Conservation (phyloP, 345 rosid genomes). For the Odontarrhena argentea region DNA sequence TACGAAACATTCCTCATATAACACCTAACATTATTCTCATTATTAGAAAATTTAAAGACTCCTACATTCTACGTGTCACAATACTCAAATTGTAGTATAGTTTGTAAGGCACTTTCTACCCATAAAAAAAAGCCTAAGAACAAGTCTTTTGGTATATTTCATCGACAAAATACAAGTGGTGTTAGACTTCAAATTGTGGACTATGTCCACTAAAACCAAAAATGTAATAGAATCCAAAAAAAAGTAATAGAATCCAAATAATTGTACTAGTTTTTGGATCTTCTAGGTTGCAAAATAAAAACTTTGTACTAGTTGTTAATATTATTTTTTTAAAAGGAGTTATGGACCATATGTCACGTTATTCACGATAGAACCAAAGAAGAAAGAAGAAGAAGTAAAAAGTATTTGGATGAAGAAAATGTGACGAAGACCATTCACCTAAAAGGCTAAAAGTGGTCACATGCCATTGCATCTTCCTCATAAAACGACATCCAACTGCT, state of each 20-base stretch:
- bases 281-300: background rate
- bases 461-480: constrained; percentile 30
- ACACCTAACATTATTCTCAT: constrained; percentile 21
- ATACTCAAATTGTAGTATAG: background rate
- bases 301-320: constrained; percentile 9
- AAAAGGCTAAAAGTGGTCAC: constrained; percentile 33
- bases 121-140: background rate
- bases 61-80: constrained; percentile 1
- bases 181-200: constrained; percentile 30
- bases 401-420: constrained; percentile 24
- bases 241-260: too few relatives aligned
- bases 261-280: constrained; percentile 8
- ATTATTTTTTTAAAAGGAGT: background rate
- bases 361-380: constrained; percentile 32
- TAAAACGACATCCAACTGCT: constrained; percentile 42
- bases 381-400: constrained; percentile 9
- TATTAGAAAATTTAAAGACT: background rate
- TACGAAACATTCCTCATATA: constrained; percentile 34
- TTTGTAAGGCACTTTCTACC: background rate
- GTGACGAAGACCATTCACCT: constrained; percentile 33
- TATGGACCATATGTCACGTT: constrained; percentile 39
- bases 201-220: constrained; percentile 20
- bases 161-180: background rate
- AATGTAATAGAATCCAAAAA: constrained; percentile 21
- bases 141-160: background rate